A percentile compares a stretch with the other conserved stretches of the same genome.
phyloP scores from a whole-genome alignment of 1,284 basidiomycete species.

The Melampsora allii-populina region DNA sequence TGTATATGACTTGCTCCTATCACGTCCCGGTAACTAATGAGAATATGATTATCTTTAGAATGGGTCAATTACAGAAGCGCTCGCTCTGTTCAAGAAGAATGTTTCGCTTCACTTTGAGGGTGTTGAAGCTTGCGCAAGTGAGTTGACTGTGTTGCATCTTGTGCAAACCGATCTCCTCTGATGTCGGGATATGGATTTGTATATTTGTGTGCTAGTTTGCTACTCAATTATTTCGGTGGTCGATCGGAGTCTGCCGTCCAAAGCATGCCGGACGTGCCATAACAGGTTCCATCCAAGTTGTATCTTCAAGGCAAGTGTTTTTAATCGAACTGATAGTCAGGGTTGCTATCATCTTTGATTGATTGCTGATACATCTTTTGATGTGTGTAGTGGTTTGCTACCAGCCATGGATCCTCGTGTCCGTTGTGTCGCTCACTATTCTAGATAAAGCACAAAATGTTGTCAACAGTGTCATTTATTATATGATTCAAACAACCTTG shows the following conservation, averaged over 20 bases:
- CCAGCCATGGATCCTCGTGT: constrained; percentile 77
- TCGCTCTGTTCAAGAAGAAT: constrained; percentile 94
- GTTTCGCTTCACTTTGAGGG: constrained; percentile 87
- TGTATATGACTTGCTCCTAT: constrained; percentile 48
- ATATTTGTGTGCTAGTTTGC: constrained; percentile 48
- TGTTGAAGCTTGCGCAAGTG: constrained; percentile 84
- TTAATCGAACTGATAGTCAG: neutral
- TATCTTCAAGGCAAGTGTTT: constrained; percentile 68
- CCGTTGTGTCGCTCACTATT: constrained; percentile 73
- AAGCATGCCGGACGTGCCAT: constrained; percentile 72
- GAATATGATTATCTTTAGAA: constrained; percentile 59
- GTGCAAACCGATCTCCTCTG: neutral
- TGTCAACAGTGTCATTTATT: too few relatives aligned
- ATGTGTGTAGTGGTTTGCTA: constrained; percentile 74
- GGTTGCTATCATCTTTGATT: neutral
- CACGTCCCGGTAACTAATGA: neutral
- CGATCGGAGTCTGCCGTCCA: constrained; percentile 82
- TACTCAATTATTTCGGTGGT: constrained; percentile 84
- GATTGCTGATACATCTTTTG: neutral
- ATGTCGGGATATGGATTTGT: neutral
- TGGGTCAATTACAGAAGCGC: constrained; percentile 82
- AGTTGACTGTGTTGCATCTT: constrained; percentile 2
- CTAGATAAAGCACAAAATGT: constrained; percentile 44
- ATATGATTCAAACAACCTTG: too few relatives aligned
- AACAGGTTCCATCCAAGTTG: constrained; percentile 93